Base-by-base conservation (phyloP, 257 asterid genomes). In the Solanum ossicruentum region DNA sequence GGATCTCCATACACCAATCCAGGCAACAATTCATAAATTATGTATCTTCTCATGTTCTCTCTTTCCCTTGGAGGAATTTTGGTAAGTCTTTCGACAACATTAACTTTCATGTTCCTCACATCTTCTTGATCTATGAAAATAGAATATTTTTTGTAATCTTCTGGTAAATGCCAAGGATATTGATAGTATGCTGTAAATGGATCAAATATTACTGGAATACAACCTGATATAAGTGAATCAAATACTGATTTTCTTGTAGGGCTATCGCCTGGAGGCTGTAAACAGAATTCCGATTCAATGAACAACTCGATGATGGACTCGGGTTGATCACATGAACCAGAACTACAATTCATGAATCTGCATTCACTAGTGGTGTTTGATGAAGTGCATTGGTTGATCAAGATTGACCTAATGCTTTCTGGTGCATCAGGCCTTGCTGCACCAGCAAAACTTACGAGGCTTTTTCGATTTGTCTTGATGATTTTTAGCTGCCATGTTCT, bases 211-310 rank as follows among this genome's bases (percentile, higher is more conserved):
- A 94, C 95, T 0, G 95, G 95, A 43, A 92, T 93, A 77, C 97
- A 94, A 10, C 96, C 95, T 2, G 95, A 88, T 0, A 91, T 72
- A 1, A 94, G 88, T 1, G 93, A 92, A 84, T 94, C 96, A 36
- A 94, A 94, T 5, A 93, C 92, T 17, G 96, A 94, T 86, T 92
- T 94, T 80, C 97, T 86, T 1, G 98, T 94, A 3, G 94, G 88
- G 78, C 97, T 94, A 57, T 94, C 98, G 0, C 98, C 97, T 0
- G 93, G 91, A 36, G 98, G 96, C 87, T 93, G 97, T 63, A 94
- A 28, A 65, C 97, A 93, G 91, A 94, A 94, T 67, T 93, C 95
- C 0, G 98, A 91, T 82, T 88, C 92, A 85, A 47, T 55, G 81
- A 93, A 91, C 2, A 91, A 89, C 70, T 88, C 87, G 4, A 93